phyloP scores from a whole-genome alignment of 345 rosid genomes.

The sweet orange (Citrus sinensis) region DVS_A1.0 CM039163.1:40940001-40940500 shows the following conservation, averaged over 20 bases:
- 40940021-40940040: not conserved
- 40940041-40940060: slow-evolving; percentile 6
- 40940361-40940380: not conserved
- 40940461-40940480: not conserved
- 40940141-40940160: slow-evolving; percentile 79
- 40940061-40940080: slow-evolving; percentile 9
- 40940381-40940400: not conserved
- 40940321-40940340: not conserved
- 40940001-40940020: not conserved
- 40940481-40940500: not conserved
- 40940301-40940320: not conserved
- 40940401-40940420: not conserved
- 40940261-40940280: not conserved
- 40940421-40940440: not conserved
- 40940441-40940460: not conserved
- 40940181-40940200: not conserved
- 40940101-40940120: slow-evolving; percentile 71
- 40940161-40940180: slow-evolving; percentile 38
- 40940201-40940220: not conserved
- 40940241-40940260: not conserved
- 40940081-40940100: slow-evolving; percentile 88
- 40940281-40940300: not conserved
- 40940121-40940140: slow-evolving; percentile 79
- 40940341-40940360: not conserved
- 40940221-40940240: not conserved